Evolutionary conservation across 2,329 filamentous ascomycete genomes (phyloP), one percentile per base, ranked within the genome.

Genomic region (Scedosporium apiospermum): DNA sequence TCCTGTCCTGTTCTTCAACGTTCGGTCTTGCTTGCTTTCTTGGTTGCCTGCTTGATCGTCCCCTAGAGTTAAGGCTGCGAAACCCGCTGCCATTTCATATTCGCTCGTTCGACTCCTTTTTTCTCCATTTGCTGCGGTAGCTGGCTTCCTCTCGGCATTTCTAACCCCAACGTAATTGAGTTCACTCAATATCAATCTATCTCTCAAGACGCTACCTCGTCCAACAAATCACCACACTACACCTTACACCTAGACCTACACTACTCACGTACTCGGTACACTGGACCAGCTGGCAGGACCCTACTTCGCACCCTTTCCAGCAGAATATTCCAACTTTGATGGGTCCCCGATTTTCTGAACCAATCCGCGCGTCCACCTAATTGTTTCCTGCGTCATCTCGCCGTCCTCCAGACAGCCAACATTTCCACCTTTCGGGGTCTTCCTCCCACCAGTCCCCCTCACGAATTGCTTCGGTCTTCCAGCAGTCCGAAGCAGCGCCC

Each of bases 131-230:
- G 55, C 55, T 41, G 27, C 49, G 60, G 60, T 57, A 61, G 60
- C 60, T 42, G 60, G 59, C 59, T 61, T 61, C 30, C 59, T 23
- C 23, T 34, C 26, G 16, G 21, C 49, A 44, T 53, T 53, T 41
- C 21, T 60, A n/a, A 49, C 44, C 9, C 44, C 16, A n/a, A 23
- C 27, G 23, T 14, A 55, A 55, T 38, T 38, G 34, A 38, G 34
- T 38, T 38, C 34, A 4, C 34, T 38, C 34, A 38, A 38, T 38
- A 38, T 38, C 34, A 38, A 38, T 38, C 27, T 23, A 23, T 23
- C 30, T 34, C 30, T 12, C 9, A 9, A 38, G 10, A 38, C 9
- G 12, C 34, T 38, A 38, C 34, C 12, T 38, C 34, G 3, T 38
- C 12, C 57, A 41, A 12, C 57, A 34, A 3, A 16, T 58, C 27